Evolutionary conservation across 805 yeast species (phyloP).

Genomic region (Wickerhamiella galacta): DNA sequence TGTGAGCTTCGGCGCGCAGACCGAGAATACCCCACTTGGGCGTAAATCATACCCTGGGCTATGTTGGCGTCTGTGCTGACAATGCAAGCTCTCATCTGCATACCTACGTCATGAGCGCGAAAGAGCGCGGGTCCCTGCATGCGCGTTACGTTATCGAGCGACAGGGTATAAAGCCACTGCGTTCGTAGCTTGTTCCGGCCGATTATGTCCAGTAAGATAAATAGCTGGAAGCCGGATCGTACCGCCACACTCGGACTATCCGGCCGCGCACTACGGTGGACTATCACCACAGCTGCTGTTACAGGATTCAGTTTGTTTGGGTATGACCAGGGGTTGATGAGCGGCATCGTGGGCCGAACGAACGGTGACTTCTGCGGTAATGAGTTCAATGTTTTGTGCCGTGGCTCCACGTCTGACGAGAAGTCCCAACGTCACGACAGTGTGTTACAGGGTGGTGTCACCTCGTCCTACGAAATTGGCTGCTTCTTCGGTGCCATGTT

Average conservation of each 20-base stretch:
- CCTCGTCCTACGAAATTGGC: constrained; percentile 44
- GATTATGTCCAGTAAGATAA: no score
- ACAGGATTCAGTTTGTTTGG: constrained; percentile 37
- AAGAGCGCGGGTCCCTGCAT: no score
- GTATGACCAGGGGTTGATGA: constrained; percentile 21
- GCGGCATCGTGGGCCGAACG: constrained; percentile 30
- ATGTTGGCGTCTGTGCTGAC: no score
- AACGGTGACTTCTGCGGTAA: constrained; percentile 31
- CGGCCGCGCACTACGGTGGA: constrained; percentile 35
- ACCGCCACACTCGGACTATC: constrained; percentile 39
- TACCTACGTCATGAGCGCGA: no score
- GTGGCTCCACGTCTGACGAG: constrained; percentile 1
- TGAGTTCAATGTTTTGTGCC: constrained; percentile 33
- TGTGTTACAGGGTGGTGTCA: constrained; percentile 50
- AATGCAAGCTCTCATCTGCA: no score
- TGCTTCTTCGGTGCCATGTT: constrained; percentile 59
- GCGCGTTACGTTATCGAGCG: no score
- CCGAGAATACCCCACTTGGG: no score
- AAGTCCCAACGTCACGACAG: constrained; percentile 30
- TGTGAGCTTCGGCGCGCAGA: no score
- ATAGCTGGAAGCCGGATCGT: no score
- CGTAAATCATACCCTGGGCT: no score
- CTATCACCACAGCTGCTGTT: constrained; percentile 43
- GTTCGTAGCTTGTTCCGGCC: no score
- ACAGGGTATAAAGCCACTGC: no score